Conservation (phyloP, 306 rosid genomes). For the Inga oerstediana region DNA sequence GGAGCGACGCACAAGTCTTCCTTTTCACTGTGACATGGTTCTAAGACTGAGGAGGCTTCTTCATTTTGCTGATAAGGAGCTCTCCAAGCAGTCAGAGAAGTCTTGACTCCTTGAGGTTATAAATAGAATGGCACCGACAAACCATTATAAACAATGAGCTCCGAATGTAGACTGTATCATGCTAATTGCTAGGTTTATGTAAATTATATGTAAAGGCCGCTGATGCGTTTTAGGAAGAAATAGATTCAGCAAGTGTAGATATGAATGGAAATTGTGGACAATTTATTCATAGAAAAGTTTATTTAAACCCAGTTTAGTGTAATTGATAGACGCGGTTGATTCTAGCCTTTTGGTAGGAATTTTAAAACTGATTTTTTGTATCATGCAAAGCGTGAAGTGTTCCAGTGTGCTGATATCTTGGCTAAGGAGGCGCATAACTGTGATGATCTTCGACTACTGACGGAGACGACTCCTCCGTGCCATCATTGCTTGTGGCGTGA, state of each 20-base stretch:
- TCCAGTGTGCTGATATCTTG: too few relatives aligned
- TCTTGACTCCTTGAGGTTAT: slow-evolving; percentile 40
- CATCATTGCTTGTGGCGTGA: too few relatives aligned
- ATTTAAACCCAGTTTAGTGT: slow-evolving; percentile 34
- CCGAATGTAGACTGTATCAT: slow-evolving; percentile 41
- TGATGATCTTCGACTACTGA: too few relatives aligned
- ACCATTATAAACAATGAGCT: slow-evolving; percentile 27
- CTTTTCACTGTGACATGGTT: slow-evolving; percentile 98
- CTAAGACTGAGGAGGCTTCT: slow-evolving; percentile 89
- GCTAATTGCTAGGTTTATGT: slow-evolving; percentile 40
- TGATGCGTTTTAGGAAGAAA: slow-evolving; percentile 40
- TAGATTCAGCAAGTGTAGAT: slow-evolving; percentile 51
- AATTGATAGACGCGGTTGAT: slow-evolving; percentile 41
- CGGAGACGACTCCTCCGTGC: too few relatives aligned
- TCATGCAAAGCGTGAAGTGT: too few relatives aligned
- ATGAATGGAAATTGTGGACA: slow-evolving; percentile 35
- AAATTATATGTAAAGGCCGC: slow-evolving; percentile 48
- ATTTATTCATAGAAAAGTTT: slow-evolving; percentile 41
- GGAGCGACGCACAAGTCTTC: slow-evolving; percentile 87
- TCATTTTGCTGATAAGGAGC: slow-evolving; percentile 96
- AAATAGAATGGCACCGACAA: slow-evolving; percentile 31
- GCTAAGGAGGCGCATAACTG: too few relatives aligned
- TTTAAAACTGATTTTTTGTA: neutral
- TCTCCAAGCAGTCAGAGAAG: slow-evolving; percentile 70
- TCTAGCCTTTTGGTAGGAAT: slow-evolving; percentile 17